Conservation (phyloP, 2,329 filamentous ascomycete genomes). For the Arthrobotrys sinensis region DNA sequence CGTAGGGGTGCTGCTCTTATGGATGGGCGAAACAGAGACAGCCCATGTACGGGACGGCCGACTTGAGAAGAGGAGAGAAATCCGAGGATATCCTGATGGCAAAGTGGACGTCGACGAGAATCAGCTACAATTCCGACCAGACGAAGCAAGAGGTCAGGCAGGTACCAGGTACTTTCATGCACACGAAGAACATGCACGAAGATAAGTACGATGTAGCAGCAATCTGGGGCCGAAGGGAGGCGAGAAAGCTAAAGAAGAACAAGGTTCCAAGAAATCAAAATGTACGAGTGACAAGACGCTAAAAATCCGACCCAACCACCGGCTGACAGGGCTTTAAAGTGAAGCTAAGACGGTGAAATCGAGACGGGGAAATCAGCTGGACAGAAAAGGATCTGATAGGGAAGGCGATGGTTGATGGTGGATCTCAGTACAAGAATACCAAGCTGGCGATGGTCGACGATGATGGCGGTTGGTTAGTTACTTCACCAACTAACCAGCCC, state of each 20-base stretch:
- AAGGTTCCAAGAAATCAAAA: conserved; percentile 16
- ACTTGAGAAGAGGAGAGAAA: conserved; percentile 24
- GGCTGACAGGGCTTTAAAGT: conserved; percentile 30
- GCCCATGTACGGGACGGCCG: conserved; percentile 27
- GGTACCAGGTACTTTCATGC: conserved; percentile 36
- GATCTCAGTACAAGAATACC: conserved; percentile 21
- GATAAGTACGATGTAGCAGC: background rate
- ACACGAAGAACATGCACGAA: conserved; percentile 23
- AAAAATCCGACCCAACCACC: conserved; percentile 31
- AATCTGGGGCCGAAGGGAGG: conserved; percentile 28
- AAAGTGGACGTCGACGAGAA: conserved; percentile 14
- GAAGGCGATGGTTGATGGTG: conserved; percentile 7
- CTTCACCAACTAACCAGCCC: background rate
- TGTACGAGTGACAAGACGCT: conserved; percentile 27
- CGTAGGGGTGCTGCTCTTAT: conserved; percentile 14
- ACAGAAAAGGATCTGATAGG: conserved; percentile 7
- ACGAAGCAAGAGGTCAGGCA: conserved; percentile 16
- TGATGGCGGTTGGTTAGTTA: background rate
- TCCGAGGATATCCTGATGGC: conserved; percentile 31
- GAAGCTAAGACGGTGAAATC: conserved; percentile 11
- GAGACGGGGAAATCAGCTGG: conserved; percentile 42
- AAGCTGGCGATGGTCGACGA: conserved; percentile 9
- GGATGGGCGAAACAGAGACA: conserved; percentile 13
- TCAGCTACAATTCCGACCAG: conserved; percentile 27
- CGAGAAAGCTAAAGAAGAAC: conserved; percentile 21